Conservation (phyloP, 108 stramenopile genomes). For the Hondaea fermentalgiana region DNA sequence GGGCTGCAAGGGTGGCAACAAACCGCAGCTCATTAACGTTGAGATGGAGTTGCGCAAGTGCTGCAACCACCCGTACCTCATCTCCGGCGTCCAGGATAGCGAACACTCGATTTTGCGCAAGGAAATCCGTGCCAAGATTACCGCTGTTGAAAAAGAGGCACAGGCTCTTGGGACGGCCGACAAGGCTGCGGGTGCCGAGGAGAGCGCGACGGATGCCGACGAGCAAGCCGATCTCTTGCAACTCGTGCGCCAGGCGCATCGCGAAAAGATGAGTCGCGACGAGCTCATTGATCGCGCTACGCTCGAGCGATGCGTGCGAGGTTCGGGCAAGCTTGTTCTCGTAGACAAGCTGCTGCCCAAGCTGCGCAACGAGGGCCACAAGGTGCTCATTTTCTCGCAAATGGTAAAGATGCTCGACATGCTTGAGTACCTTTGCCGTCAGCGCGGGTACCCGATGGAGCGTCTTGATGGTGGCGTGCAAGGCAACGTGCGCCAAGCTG, state of each 20-base stretch:
- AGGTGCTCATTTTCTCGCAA: conserved; percentile 88
- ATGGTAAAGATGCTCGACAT: conserved; percentile 92
- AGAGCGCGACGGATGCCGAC: not conserved
- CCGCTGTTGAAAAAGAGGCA: conserved; percentile 27
- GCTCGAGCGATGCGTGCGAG: not conserved
- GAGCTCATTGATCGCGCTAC: not conserved
- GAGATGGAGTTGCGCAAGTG: conserved; percentile 98
- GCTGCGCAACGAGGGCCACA: conserved; percentile 87
- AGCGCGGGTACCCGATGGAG: conserved; percentile 73
- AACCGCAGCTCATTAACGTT: conserved; percentile 91
- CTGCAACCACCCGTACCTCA: conserved; percentile 96
- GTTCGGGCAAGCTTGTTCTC: conserved; percentile 91
- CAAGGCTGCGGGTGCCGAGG: not conserved
- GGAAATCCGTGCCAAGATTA: conserved; percentile 54
- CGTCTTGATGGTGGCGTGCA: conserved; percentile 76
- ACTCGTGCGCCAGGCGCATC: not conserved
- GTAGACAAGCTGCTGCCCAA: conserved; percentile 97
- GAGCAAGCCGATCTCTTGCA: not conserved
- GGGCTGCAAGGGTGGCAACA: conserved; percentile 33
- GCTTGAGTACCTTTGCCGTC: conserved; percentile 79
- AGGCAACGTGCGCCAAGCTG: conserved; percentile 89
- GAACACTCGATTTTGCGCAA: conserved; percentile 72
- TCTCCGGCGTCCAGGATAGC: conserved; percentile 82
- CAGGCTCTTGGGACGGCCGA: not conserved
- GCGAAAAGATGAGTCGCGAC: not conserved